Evolutionary conservation across 2,329 filamentous ascomycete genomes (phyloP).

Genomic region (Bipolaris zeicola): DNA sequence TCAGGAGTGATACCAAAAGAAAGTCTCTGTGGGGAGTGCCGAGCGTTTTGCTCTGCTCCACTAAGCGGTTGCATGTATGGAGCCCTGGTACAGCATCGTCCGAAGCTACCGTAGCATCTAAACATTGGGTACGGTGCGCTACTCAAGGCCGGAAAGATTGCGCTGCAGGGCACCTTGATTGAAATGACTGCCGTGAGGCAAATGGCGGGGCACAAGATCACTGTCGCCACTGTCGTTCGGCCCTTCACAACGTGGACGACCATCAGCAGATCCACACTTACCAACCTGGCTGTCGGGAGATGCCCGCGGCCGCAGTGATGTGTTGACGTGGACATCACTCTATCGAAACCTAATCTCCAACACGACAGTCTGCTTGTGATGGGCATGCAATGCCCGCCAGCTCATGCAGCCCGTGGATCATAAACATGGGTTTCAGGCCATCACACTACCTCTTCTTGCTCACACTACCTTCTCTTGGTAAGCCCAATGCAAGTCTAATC

Average conservation of each 20-base stretch:
- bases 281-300: slow-evolving; percentile 17
- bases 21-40: slow-evolving; percentile 6
- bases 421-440: slow-evolving; percentile 11
- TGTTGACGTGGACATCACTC: slow-evolving; percentile 17
- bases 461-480: slow-evolving; percentile 15
- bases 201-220: slow-evolving; percentile 15
- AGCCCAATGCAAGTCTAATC: slow-evolving; percentile 14
- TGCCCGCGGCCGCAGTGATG: slow-evolving; percentile 5
- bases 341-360: slow-evolving; percentile 16
- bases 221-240: slow-evolving; percentile 9
- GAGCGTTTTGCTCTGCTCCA: slow-evolving; percentile 1
- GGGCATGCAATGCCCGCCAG: slow-evolving; percentile 9
- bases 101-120: slow-evolving; percentile 31
- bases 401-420: slow-evolving; percentile 19
- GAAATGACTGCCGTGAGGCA: slow-evolving; percentile 1
- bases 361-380: slow-evolving; percentile 5
- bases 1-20: background rate
- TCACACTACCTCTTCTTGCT: slow-evolving; percentile 11
- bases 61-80: slow-evolving; percentile 10
- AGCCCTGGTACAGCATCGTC: slow-evolving; percentile 19
- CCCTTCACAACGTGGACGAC: slow-evolving; percentile 13
- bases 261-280: slow-evolving; percentile 17
- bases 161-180: background rate
- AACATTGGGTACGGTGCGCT: slow-evolving; percentile 24
- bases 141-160: slow-evolving; percentile 10